A percentile compares a stretch with the other conserved stretches of the same genome.
Evolutionary conservation across 2,329 filamentous ascomycete genomes (phyloP).

Genomic region (Pseudocercospora ulei): DNA sequence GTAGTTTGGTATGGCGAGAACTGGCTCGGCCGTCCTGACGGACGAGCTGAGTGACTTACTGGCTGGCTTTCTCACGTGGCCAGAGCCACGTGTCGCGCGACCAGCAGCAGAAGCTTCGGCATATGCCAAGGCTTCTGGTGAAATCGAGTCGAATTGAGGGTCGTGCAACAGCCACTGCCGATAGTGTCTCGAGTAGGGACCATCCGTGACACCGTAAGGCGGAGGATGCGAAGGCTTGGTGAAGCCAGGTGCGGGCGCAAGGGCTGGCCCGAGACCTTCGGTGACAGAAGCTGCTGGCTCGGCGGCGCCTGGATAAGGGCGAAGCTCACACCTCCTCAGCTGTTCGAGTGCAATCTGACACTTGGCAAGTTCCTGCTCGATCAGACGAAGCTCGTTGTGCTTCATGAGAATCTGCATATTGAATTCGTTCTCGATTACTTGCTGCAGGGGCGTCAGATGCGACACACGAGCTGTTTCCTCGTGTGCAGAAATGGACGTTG

Average conservation of each 20-base stretch:
- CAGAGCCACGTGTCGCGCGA: constrained; percentile 67
- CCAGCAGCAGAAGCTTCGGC: constrained; percentile 46
- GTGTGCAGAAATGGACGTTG: constrained; percentile 13
- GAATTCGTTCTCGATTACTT: constrained; percentile 75
- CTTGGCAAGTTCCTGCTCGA: constrained; percentile 93
- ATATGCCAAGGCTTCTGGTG: constrained; percentile 24
- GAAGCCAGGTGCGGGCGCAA: constrained; percentile 53
- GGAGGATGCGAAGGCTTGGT: constrained; percentile 66
- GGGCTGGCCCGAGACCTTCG: constrained; percentile 61
- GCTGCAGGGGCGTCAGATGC: constrained; percentile 48
- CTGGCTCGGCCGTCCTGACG: constrained; percentile 50
- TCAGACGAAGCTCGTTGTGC: constrained; percentile 85
- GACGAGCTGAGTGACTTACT: constrained; percentile 49
- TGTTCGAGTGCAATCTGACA: constrained; percentile 91
- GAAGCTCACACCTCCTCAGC: constrained; percentile 79
- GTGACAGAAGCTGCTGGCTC: constrained; percentile 60
- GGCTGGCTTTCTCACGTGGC: constrained; percentile 41
- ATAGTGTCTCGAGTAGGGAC: constrained; percentile 89
- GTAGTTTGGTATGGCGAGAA: constrained; percentile 50
- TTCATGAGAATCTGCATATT: constrained; percentile 86
- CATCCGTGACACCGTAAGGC: constrained; percentile 82
- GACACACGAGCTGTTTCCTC: constrained; percentile 2
- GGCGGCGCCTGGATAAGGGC: constrained; percentile 70
- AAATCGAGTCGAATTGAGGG: constrained; percentile 61
- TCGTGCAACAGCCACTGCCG: constrained; percentile 91